A percentile compares a stretch with the other conserved stretches of the same genome.
Conservation (phyloP, 768 basidiomycete species). For the Phlebiopsis gigantea region DNA sequence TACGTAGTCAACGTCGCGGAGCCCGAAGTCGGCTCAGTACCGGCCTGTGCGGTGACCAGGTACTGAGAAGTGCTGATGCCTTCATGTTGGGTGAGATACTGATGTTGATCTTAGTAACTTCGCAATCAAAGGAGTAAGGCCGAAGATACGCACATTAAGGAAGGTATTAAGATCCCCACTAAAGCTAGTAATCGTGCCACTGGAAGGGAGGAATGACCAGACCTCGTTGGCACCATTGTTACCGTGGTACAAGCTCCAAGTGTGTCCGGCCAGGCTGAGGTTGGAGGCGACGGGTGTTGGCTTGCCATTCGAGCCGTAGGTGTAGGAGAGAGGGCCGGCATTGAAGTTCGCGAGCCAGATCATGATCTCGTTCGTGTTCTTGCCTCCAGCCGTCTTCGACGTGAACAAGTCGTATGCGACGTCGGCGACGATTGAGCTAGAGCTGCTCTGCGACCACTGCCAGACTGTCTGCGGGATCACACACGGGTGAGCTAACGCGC, state of each 20-base stretch:
- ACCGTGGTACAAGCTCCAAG: conserved; percentile 55
- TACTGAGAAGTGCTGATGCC: conserved; percentile 48
- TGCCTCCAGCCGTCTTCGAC: conserved; percentile 41
- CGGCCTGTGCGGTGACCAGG: conserved; percentile 54
- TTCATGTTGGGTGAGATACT: conserved; percentile 48
- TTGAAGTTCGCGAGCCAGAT: conserved; percentile 59
- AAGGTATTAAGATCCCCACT: conserved; percentile 49
- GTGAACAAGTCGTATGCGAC: conserved; percentile 67
- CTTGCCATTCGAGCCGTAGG: conserved; percentile 40
- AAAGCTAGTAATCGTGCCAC: conserved; percentile 44
- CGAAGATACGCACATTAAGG: conserved; percentile 33
- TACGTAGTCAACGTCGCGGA: conserved; percentile 50
- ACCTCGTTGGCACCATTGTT: conserved; percentile 45
- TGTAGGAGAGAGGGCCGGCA: conserved; percentile 50
- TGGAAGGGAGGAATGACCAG: conserved; percentile 30
- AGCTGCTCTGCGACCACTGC: conserved; percentile 46
- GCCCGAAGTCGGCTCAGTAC: conserved; percentile 60
- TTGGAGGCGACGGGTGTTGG: conserved; percentile 41
- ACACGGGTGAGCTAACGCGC: too few relatives aligned
- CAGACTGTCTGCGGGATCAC: conserved; percentile 38
- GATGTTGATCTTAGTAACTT: not conserved
- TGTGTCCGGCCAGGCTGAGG: conserved; percentile 42
- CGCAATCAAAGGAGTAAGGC: not conserved
- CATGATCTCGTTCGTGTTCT: conserved; percentile 48
- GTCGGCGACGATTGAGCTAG: conserved; percentile 42